phyloP scores from a whole-genome alignment of 805 yeast genomes.

The Candida insectorum region DNA sequence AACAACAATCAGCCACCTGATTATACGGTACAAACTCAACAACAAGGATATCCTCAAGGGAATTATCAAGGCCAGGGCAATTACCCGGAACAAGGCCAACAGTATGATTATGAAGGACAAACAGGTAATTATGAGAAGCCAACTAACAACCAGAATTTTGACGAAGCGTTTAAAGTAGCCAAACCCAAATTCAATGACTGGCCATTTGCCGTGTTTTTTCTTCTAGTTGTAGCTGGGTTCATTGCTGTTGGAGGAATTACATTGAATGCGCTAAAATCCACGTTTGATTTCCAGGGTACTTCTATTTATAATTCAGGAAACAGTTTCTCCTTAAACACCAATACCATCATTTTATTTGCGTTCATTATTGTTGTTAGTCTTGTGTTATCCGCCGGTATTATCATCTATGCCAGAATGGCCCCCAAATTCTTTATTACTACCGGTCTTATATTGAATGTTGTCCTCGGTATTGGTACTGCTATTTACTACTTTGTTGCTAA shows the following conservation, averaged over 20 bases:
- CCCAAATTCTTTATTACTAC: conserved; percentile 66
- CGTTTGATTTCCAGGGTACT: conserved; percentile 55
- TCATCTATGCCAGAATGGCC: conserved; percentile 57
- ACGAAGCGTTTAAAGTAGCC: conserved; percentile 64
- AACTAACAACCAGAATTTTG: conserved; percentile 42
- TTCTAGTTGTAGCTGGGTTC: conserved; percentile 56
- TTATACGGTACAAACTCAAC: conserved; percentile 13
- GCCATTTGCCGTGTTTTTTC: conserved; percentile 58
- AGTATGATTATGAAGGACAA: conserved; percentile 28
- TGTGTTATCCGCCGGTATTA: conserved; percentile 53
- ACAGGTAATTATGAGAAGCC: conserved; percentile 29
- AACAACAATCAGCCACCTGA: conserved; percentile 9
- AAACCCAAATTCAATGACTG: conserved; percentile 68
- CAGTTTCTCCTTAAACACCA: conserved; percentile 68
- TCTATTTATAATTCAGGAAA: conserved; percentile 54
- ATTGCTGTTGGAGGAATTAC: conserved; percentile 67
- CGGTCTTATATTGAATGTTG: conserved; percentile 64
- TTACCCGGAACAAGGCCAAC: conserved; percentile 7
- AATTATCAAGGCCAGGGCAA: conserved; percentile 2
- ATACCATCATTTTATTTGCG: conserved; percentile 67
- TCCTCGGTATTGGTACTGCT: conserved; percentile 71
- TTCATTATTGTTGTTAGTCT: conserved; percentile 62
- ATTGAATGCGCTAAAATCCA: conserved; percentile 57
- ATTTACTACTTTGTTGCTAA: conserved; percentile 65
- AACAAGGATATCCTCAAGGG: conserved; percentile 13